Evolutionary conservation across 768 basidiomycete species (phyloP).

Genomic region (Hemileccinum rubropunctum): DNA sequence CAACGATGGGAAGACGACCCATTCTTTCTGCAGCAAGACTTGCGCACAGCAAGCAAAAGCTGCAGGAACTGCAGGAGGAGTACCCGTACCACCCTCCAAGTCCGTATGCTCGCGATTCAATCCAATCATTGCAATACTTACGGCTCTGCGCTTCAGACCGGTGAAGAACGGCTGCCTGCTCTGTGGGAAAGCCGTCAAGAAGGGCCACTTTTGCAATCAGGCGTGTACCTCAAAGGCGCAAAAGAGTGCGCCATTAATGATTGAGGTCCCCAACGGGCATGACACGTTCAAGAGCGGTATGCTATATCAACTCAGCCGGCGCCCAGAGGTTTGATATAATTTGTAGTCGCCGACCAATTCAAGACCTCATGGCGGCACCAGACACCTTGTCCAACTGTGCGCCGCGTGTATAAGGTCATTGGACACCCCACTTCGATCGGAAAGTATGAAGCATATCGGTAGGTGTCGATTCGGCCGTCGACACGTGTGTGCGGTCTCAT

Average conservation of each 20-base stretch:
- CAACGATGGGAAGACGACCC: conserved; percentile 53
- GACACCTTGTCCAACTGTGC: conserved; percentile 54
- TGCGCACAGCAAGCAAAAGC: conserved; percentile 51
- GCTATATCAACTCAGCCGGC: conserved; percentile 13
- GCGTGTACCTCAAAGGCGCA: conserved; percentile 54
- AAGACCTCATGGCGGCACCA: conserved; percentile 67
- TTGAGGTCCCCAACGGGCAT: conserved; percentile 60
- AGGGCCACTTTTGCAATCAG: conserved; percentile 62
- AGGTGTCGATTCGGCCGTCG: conserved; percentile 12
- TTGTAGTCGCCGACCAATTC: conserved; percentile 61
- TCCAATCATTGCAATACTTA: conserved; percentile 32
- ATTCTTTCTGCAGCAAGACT: conserved; percentile 62
- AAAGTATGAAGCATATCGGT: conserved; percentile 63
- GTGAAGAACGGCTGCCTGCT: conserved; percentile 51
- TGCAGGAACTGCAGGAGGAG: conserved; percentile 25
- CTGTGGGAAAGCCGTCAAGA: conserved; percentile 57
- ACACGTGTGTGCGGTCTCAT: not conserved
- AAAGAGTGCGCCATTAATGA: conserved; percentile 50
- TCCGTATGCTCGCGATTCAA: conserved; percentile 23
- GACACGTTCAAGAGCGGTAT: conserved; percentile 64
- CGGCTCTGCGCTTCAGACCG: conserved; percentile 31
- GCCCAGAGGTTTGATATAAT: conserved; percentile 1
- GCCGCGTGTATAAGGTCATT: conserved; percentile 63
- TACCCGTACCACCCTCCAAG: conserved; percentile 27
- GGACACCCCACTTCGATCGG: conserved; percentile 46